Evolutionary conservation across 192 early-diverging fungal species (phyloP).

Genomic region (Coemansia sp.): DNA sequence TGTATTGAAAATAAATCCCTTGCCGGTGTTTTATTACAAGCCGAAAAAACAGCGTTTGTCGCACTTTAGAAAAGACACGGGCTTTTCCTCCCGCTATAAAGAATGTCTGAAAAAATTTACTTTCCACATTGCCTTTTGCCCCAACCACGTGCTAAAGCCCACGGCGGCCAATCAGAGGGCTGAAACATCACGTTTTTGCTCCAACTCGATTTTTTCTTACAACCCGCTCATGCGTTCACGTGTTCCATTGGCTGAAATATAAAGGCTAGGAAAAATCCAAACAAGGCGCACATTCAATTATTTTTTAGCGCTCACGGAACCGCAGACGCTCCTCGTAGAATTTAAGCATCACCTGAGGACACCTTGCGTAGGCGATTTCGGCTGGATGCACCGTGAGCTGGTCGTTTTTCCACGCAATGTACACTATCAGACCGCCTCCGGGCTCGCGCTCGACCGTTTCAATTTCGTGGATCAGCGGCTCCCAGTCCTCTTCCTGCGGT

Average conservation of each 20-base stretch:
- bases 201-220: conserved; percentile 21
- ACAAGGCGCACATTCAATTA: neutral
- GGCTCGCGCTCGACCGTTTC: conserved; percentile 23
- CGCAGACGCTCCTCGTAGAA: conserved; percentile 56
- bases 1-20: no score
- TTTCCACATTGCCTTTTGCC: no score
- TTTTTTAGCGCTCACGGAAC: conserved; percentile 23
- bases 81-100: no score
- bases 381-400: conserved; percentile 34
- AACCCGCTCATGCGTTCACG: no score
- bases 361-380: conserved; percentile 36
- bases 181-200: conserved; percentile 27
- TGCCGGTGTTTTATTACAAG: no score
- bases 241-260: conserved; percentile 6
- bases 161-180: conserved; percentile 17
- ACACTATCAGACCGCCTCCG: conserved; percentile 28
- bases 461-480: conserved; percentile 21
- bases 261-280: neutral
- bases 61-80: conserved; percentile 12
- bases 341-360: conserved; percentile 48
- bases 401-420: conserved; percentile 52
- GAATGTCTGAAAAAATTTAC: neutral
- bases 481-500: conserved; percentile 24
- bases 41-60: no score
- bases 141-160: conserved; percentile 39